Conservation (phyloP, 305 asterid genomes). For the Solanum aculeatissimum region DNA sequence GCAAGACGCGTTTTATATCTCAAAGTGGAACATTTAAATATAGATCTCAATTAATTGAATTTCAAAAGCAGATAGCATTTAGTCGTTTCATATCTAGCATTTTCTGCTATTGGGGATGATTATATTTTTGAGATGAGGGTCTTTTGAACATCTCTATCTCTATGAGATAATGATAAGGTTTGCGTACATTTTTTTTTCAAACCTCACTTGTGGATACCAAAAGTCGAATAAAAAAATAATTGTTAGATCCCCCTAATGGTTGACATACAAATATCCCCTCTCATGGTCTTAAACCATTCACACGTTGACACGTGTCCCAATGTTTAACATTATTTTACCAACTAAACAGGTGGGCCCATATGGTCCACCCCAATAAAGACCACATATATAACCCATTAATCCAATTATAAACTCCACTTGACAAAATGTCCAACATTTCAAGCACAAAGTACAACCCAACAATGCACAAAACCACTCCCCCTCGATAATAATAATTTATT, state of each 20-base stretch:
- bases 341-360: neutral
- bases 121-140: no score
- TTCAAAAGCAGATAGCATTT: no score
- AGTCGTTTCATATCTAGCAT: no score
- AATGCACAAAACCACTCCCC: neutral
- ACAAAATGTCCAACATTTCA: neutral
- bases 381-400: neutral
- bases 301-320: neutral
- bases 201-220: no score
- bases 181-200: no score
- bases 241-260: neutral
- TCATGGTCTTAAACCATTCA: neutral
- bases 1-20: neutral
- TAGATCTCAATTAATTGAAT: no score
- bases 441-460: conserved; percentile 9
- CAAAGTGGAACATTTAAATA: neutral
- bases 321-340: neutral
- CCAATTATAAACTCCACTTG: neutral
- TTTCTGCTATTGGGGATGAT: no score
- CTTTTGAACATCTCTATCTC: no score
- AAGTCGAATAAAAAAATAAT: neutral
- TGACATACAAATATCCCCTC: neutral
- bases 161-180: no score
- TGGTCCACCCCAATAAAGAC: neutral
- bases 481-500: no score